phyloP scores from a whole-genome alignment of 2,329 filamentous ascomycete genomes.

The Colletotrichum liaoningense region DNA sequence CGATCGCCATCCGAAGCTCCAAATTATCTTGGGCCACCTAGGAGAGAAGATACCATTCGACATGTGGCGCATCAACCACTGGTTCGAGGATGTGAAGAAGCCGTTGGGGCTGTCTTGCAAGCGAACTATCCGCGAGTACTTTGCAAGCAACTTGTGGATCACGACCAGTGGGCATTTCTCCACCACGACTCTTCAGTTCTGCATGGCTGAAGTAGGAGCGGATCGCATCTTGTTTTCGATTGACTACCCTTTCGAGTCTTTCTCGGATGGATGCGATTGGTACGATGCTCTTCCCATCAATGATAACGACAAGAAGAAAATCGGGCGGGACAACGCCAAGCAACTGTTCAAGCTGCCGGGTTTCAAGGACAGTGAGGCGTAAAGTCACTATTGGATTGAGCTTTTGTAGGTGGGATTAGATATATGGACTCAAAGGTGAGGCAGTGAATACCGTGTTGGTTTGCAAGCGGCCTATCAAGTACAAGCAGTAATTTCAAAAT shows the following conservation, averaged over 20 bases:
- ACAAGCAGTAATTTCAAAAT: too few species aligned
- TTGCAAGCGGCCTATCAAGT: too few species aligned
- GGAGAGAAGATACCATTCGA: conserved; percentile 63
- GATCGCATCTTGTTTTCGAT: conserved; percentile 63
- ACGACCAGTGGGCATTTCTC: conserved; percentile 69
- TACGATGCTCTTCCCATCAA: conserved; percentile 51
- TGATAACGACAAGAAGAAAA: conserved; percentile 44
- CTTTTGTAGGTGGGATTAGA: too few species aligned
- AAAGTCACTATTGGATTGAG: background rate
- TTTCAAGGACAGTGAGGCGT: conserved; percentile 45
- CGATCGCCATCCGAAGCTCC: conserved; percentile 56
- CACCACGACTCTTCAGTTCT: conserved; percentile 62
- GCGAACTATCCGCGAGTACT: conserved; percentile 65
- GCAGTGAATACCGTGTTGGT: too few species aligned
- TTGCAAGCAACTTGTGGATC: conserved; percentile 65
- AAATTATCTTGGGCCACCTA: conserved; percentile 59
- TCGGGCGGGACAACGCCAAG: conserved; percentile 56
- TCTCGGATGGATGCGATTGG: conserved; percentile 54
- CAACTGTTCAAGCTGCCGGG: conserved; percentile 50
- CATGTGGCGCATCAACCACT: conserved; percentile 63
- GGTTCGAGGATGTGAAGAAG: conserved; percentile 67
- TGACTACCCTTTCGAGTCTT: conserved; percentile 63
- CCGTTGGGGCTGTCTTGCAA: conserved; percentile 55
- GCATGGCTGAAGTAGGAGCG: conserved; percentile 58
- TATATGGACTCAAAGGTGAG: too few species aligned